Percentiles rank a stretch among this genome's conserved stretches.
Conservation (phyloP, 176 grass and related monocot genomes). For the Cocos nucifera region DNA sequence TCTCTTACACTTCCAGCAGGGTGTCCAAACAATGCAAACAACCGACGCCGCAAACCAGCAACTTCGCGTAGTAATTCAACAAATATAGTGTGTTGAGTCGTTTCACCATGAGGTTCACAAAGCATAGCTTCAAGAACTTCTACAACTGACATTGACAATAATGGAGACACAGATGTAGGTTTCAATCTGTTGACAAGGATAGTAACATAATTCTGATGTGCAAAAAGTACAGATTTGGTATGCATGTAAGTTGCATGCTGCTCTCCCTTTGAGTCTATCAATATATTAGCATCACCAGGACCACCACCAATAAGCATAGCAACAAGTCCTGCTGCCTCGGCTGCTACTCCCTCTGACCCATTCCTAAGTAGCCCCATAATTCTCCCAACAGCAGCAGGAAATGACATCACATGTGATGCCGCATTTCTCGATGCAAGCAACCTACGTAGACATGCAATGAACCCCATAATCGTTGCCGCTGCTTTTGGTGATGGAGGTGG, state of each 20-base stretch:
- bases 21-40: constrained; percentile 97
- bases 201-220: constrained; percentile 55
- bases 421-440: constrained; percentile 82
- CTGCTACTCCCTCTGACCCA: constrained; percentile 93
- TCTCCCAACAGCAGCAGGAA: constrained; percentile 79
- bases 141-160: constrained; percentile 73
- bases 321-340: constrained; percentile 91
- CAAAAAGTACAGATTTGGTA: constrained; percentile 88
- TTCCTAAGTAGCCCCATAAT: constrained; percentile 97
- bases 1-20: constrained; percentile 94
- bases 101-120: constrained; percentile 98
- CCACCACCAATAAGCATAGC: constrained; percentile 97
- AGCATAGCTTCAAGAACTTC: constrained; percentile 99
- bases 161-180: constrained; percentile 78
- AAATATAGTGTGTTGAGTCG: constrained; percentile 97
- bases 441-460: constrained; percentile 86
- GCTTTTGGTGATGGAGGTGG: constrained; percentile 90
- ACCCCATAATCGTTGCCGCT: constrained; percentile 90
- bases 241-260: constrained; percentile 96
- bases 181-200: constrained; percentile 85
- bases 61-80: constrained; percentile 94
- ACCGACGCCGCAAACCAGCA: constrained; percentile 79
- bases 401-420: constrained; percentile 86
- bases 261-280: constrained; percentile 87
- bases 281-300: constrained; percentile 63